A percentile compares a stretch with the other conserved stretches of the same genome.
These are phyloP conservation scores for Colletotrichum higginsianum DNA, from an alignment of 2,329 filamentous ascomycete species.

Conservation along the genomic window DNA sequence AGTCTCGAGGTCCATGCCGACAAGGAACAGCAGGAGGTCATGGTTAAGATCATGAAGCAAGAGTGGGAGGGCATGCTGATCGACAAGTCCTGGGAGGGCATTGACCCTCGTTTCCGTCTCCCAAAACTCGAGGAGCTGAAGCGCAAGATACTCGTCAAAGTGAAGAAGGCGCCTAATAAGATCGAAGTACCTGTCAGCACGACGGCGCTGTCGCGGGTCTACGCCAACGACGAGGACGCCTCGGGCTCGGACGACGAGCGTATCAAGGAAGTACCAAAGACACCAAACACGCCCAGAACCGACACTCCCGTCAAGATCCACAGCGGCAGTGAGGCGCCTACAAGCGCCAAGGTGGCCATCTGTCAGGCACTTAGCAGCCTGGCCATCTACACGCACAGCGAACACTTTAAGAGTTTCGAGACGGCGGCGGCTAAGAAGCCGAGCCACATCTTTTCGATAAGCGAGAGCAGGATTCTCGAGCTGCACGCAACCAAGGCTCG, in stretches of 20 bases:
- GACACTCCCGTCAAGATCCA: conserved; percentile 6
- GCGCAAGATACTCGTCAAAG: conserved; percentile 87
- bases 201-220: conserved; percentile 51
- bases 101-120: conserved; percentile 69
- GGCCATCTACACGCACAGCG: conserved; percentile 89
- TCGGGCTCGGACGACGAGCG: conserved; percentile 62
- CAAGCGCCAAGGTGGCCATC: conserved; percentile 72
- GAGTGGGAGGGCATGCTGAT: conserved; percentile 85
- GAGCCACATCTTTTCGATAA: conserved; percentile 88
- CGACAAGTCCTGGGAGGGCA: conserved; percentile 67
- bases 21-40: conserved; percentile 86
- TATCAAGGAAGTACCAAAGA: conserved; percentile 30
- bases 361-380: conserved; percentile 80
- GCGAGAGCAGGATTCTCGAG: conserved; percentile 80
- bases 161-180: conserved; percentile 71
- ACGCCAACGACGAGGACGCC: conserved; percentile 54
- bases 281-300: conserved; percentile 7
- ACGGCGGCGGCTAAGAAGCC: conserved; percentile 73
- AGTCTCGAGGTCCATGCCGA: conserved; percentile 93
- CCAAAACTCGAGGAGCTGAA: conserved; percentile 80
- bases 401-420: conserved; percentile 82
- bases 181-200: conserved; percentile 50
- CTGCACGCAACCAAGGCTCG: conserved; percentile 74
- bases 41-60: conserved; percentile 95
- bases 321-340: conserved; percentile 56